A percentile compares a stretch with the other conserved stretches of the same genome.
phyloP scores from a whole-genome alignment of 2,329 filamentous ascomycete genomes.

The Chaetomiaceae sp. region DNA sequence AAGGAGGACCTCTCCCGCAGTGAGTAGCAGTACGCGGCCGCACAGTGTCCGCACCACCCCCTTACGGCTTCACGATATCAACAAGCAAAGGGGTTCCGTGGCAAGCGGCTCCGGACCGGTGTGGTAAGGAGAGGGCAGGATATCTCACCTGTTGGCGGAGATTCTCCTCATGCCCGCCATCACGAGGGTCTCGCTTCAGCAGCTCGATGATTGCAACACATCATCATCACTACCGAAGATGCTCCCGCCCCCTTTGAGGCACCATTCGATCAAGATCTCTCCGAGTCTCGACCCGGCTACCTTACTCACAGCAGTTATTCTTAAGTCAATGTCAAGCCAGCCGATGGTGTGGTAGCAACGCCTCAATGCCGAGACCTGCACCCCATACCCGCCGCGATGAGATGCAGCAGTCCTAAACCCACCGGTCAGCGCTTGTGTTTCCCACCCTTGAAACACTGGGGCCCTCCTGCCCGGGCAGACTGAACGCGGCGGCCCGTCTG shows the following conservation, averaged over 20 bases:
- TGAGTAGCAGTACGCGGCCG: neutral
- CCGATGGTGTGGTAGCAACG: neutral
- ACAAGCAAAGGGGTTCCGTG: neutral
- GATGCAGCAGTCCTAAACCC: neutral
- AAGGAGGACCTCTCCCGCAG: too few relatives aligned
- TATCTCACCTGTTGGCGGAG: neutral
- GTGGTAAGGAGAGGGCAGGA: neutral
- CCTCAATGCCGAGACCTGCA: neutral
- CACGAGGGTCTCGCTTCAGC: neutral
- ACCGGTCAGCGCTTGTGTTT: conserved; percentile 10
- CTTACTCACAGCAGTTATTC: too few relatives aligned
- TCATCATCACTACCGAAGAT: neutral
- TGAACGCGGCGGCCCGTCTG: neutral
- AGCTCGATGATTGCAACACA: too few relatives aligned
- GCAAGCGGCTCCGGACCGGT: neutral
- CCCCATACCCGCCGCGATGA: conserved; percentile 2
- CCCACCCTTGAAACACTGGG: conserved; percentile 1
- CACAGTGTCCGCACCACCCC: neutral
- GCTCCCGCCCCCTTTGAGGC: too few relatives aligned
- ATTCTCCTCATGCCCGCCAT: neutral
- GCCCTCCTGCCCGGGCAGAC: neutral
- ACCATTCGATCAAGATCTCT: too few relatives aligned
- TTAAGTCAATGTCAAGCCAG: too few relatives aligned
- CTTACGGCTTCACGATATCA: neutral
- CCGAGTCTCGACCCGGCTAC: too few relatives aligned